phyloP scores from a whole-genome alignment of 305 asterid species.

The Striga hermonthica region DNA sequence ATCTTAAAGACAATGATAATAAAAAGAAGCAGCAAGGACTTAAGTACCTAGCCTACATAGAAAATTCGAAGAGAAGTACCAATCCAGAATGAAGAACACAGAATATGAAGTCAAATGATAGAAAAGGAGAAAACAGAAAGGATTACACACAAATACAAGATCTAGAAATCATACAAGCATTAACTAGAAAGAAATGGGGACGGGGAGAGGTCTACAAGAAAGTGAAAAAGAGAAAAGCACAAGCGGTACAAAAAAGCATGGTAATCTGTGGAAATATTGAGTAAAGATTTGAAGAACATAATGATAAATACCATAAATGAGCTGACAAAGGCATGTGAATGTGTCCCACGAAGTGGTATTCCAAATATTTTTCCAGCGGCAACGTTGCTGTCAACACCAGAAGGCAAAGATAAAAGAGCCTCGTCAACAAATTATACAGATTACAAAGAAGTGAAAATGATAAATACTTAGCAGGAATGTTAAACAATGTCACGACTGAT shows the following conservation, averaged over 20 bases:
- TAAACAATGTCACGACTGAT: background rate
- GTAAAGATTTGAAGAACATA: constrained; percentile 9
- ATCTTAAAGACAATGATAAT: background rate
- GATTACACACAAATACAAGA: constrained; percentile 12
- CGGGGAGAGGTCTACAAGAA: no score
- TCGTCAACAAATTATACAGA: constrained; percentile 10
- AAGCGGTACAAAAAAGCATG: constrained; percentile 15
- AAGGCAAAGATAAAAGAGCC: constrained; percentile 26
- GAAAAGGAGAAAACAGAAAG: background rate
- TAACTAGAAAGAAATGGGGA: no score
- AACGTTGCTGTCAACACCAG: constrained; percentile 67
- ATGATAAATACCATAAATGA: constrained; percentile 74
- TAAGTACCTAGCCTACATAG: constrained; percentile 17
- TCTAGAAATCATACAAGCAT: background rate
- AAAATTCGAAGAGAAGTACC: constrained; percentile 12
- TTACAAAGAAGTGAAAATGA: constrained; percentile 5
- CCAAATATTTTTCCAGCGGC: constrained; percentile 98
- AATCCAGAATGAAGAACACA: background rate
- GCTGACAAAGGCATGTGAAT: constrained; percentile 98
- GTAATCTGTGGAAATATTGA: background rate
- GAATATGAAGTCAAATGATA: background rate
- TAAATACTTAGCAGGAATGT: background rate
- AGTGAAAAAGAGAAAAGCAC: background rate
- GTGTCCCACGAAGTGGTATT: constrained; percentile 98
- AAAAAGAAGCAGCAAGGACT: constrained; percentile 14